These are phyloP conservation scores for Eutrema heterophyllum DNA, from an alignment of 345 rosid species.

Conservation along the genomic window DNA sequence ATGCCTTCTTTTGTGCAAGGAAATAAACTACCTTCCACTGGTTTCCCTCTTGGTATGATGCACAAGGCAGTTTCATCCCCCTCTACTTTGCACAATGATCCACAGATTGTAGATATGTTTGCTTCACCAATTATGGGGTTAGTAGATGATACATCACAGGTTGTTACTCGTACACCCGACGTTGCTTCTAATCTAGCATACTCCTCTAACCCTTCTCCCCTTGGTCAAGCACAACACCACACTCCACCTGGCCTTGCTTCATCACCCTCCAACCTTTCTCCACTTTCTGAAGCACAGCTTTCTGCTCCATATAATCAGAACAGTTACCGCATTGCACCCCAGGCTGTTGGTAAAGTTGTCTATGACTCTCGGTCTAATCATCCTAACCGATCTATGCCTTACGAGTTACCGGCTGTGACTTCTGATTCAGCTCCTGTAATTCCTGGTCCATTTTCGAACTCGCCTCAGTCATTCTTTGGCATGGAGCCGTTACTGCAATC, in stretches of 20 bases:
- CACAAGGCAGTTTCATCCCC: constrained; percentile 19
- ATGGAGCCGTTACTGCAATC: constrained; percentile 14
- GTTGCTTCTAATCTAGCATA: constrained; percentile 3
- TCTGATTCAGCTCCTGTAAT: constrained; percentile 10
- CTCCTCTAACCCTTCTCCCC: constrained; percentile 23
- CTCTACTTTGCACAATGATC: constrained; percentile 53
- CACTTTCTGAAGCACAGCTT: constrained; percentile 9
- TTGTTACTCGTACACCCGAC: constrained; percentile 17
- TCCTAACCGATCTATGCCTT: background rate
- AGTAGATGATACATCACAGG: constrained; percentile 29
- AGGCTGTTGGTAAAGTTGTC: constrained; percentile 6
- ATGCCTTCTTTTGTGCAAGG: constrained; percentile 30
- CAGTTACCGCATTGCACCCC: constrained; percentile 14
- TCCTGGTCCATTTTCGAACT: background rate
- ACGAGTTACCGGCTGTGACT: background rate
- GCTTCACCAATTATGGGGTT: constrained; percentile 33
- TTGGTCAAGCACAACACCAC: constrained; percentile 22
- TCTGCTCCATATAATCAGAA: constrained; percentile 20
- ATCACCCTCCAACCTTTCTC: constrained; percentile 1
- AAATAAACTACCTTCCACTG: constrained; percentile 4
- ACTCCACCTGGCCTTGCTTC: constrained; percentile 21
- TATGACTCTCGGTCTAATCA: constrained; percentile 10
- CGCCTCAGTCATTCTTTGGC: constrained; percentile 4
- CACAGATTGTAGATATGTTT: constrained; percentile 45
- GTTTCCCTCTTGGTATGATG: constrained; percentile 22